These are phyloP conservation scores for Cucumis cinereus DNA, from an alignment of 306 rosid species.

Conservation along the genomic window DNA sequence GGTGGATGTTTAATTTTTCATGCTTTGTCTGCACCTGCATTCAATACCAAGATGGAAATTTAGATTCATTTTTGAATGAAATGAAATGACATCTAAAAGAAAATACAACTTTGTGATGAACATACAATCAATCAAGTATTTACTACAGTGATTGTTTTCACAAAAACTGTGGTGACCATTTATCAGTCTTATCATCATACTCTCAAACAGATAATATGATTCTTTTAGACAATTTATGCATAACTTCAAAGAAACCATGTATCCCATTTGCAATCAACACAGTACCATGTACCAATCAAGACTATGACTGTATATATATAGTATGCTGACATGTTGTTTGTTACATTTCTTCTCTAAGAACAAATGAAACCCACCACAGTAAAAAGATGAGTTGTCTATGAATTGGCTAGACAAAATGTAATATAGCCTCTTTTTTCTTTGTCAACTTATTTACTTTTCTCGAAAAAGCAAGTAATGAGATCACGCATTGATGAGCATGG, in stretches of 20 bases:
- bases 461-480: not conserved
- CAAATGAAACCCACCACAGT: not conserved
- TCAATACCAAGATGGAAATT: not conserved
- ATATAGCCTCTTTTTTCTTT: not conserved
- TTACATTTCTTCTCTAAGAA: not conserved
- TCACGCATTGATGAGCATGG: constrained; percentile 3
- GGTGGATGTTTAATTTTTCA: not conserved
- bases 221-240: not conserved
- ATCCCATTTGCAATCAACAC: not conserved
- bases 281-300: not conserved
- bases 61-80: not conserved
- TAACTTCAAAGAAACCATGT: not conserved
- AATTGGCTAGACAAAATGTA: not conserved
- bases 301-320: not conserved
- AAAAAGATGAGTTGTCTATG: not conserved
- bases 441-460: not conserved
- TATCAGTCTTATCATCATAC: not conserved
- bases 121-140: not conserved
- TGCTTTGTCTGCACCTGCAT: not conserved
- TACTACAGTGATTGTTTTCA: too few relatives aligned
- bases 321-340: constrained; percentile 1
- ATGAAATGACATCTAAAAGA: not conserved
- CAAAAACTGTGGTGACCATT: not conserved
- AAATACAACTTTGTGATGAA: not conserved
- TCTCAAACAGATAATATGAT: not conserved